Evolutionary conservation across 2,329 filamentous ascomycete species (phyloP), one percentile per base, ranked within the genome.

Genomic region (Calonectria fujianensis): DNA sequence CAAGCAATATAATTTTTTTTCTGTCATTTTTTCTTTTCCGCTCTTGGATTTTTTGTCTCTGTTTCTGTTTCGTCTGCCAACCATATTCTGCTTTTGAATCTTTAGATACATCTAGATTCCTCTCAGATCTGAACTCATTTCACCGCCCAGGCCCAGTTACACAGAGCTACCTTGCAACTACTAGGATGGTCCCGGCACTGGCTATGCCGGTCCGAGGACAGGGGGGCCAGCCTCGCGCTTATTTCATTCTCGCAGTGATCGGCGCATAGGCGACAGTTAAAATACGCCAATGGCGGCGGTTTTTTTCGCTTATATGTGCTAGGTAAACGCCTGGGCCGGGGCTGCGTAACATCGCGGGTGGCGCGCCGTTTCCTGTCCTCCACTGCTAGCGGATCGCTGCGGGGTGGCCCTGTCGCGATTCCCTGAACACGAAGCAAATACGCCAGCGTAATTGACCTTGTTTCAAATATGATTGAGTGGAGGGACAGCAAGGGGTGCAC

Each of bases 221-320:
- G 16, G 57, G 57, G 35, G 13, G 14, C 57, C 35, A 20, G 16
- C 57, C 57, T 63, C 57, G 57, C 57, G 57, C 57, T 63, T 39
- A 63, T 63, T 63, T 63, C 37, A 63, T 63, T 63, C 24, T 63
- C 35, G 57, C n/a, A 63, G 57, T 63, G 57, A 63, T 63, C 57
- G 57, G 57, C 57, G 27, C 27, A 3, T 39, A 63, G 27, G 7
- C 57, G 57, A 63, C 39, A 63, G 35, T 63, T 24, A 63, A 63
- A 63, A 39, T 63, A 14, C 24, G 18, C 37, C 37, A 37, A 8
- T 20, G 32, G 29, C 18, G 13, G 11, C 14, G 20, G 39, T 39
- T 41, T 37, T 16, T 27, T 18, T 37, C 37, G 35, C 57, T 63
- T 41, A 16, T 11, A 48, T 4, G 2, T 10, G 9, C 20, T 5